These are phyloP conservation scores for Rhododendron kiyosumense DNA, from an alignment of 148 eudicot species.

Conservation along the genomic window DNA sequence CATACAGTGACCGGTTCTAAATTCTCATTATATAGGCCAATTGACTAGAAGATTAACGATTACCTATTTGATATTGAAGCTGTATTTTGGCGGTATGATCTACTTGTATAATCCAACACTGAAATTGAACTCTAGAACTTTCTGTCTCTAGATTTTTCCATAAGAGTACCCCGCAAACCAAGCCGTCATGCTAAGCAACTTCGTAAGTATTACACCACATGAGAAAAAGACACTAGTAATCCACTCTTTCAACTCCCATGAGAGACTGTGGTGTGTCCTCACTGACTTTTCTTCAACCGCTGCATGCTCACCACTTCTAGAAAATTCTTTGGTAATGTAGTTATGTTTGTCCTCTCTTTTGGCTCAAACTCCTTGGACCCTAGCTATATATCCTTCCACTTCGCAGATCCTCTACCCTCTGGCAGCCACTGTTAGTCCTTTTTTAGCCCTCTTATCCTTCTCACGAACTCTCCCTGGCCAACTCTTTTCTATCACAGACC, in stretches of 20 bases:
- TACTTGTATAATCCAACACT: not conserved
- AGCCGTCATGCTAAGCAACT: not conserved
- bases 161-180: not conserved
- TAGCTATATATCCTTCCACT: not conserved
- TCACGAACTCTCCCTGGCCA: not conserved
- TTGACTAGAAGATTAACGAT: not conserved
- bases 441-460: not conserved
- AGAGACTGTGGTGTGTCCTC: not conserved
- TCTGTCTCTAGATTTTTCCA: not conserved
- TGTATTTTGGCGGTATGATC: not conserved
- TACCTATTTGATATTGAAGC: not conserved
- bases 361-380: not conserved
- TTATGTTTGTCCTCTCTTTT: not conserved
- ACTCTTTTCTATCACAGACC: not conserved
- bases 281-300: not conserved
- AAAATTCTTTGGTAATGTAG: not conserved
- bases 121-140: not conserved
- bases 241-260: not conserved
- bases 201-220: not conserved
- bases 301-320: not conserved
- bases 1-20: not conserved
- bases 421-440: not conserved
- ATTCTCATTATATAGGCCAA: not conserved
- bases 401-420: not conserved
- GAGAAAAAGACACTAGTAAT: not conserved